Base-by-base conservation (phyloP, 169 alveolate genomes). In the Plasmodium fragile region DNA sequence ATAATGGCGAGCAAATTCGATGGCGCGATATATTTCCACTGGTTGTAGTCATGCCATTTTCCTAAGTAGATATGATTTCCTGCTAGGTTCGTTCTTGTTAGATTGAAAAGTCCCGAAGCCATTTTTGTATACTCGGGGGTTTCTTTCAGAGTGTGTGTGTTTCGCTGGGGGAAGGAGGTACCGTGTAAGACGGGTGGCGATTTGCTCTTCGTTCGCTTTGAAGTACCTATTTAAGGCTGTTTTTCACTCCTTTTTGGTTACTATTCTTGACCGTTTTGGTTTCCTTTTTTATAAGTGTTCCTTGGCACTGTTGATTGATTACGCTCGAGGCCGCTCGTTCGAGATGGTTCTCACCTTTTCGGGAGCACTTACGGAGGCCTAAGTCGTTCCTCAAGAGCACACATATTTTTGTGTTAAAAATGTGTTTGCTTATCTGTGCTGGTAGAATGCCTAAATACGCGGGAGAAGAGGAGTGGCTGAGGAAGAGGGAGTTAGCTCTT, bases 21-120 rank as follows among this genome's bases (percentile, higher is more conserved):
- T 1, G 97, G 97, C 4, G 97, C 97, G 25, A 81, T 90, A 81
- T 94, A 96, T 80, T 96, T 96, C 95, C 95, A 96, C 49, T 94
- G 95, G 84, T 96, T 92, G 77, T 95, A 96, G 83, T 96, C 97
- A 77, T 96, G 97, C 92, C 96, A 96, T 91, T 93, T 96, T 43
- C 97, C 97, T 92, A 83, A 82, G 94, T 55, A 91, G 39, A 91
- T 69, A 28, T 91, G 94, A 81, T 91, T 91, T 11, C 94, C 94
- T 30, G 84, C 94, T 65, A 69, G 39, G 36, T 81, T 79, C n/a
- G 30, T 81, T 39, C 39, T 49, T n/a, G 92, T 69, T 34, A 91
- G 34, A 39, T 34, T 91, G 32, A 91, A 49, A 25, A 91, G 65
- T 34, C 92, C 91, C 10, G 93, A 87, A 22, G 85, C 11, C 93